Conservation (phyloP, 106 monocot species). For the Acorus calamus region DNA sequence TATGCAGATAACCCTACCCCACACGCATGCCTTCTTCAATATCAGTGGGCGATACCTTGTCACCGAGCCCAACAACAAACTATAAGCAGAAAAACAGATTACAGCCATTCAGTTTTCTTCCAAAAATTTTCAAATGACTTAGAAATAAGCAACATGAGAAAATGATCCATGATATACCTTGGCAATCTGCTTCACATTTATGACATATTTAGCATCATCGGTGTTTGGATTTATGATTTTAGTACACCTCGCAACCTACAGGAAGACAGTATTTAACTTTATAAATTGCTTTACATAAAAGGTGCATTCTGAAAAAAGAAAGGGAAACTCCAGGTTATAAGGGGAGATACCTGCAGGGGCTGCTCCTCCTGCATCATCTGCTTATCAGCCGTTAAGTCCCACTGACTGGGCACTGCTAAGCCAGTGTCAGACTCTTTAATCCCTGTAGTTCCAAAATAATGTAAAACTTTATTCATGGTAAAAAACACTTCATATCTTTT, state of each 20-base stretch:
- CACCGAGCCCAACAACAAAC: slow-evolving; percentile 98
- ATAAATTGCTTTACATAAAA: background rate
- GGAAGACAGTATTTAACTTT: slow-evolving; percentile 8
- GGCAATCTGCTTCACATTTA: slow-evolving; percentile 96
- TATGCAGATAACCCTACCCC: slow-evolving; percentile 69
- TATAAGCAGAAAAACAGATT: slow-evolving; percentile 14
- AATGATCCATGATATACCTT: slow-evolving; percentile 38
- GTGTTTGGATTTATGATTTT: slow-evolving; percentile 95
- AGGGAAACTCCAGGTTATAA: too few species aligned
- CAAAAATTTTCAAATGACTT: background rate
- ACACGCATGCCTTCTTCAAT: slow-evolving; percentile 98
- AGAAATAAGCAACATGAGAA: background rate
- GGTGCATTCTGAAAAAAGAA: too few species aligned
- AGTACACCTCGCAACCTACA: slow-evolving; percentile 89
- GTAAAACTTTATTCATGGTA: background rate
- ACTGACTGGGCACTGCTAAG: slow-evolving; percentile 85
- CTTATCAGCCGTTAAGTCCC: slow-evolving; percentile 95
- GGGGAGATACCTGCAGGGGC: slow-evolving; percentile 67
- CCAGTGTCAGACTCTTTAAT: slow-evolving; percentile 99
- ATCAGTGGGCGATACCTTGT: slow-evolving; percentile 95
- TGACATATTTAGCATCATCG: slow-evolving; percentile 94
- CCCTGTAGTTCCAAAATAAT: slow-evolving; percentile 24
- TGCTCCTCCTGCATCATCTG: slow-evolving; percentile 99
- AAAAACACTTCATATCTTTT: too few species aligned
- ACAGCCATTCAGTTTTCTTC: background rate